phyloP scores from a whole-genome alignment of 116 monocot species.

The Phalaenopsis hybrid region DNA sequence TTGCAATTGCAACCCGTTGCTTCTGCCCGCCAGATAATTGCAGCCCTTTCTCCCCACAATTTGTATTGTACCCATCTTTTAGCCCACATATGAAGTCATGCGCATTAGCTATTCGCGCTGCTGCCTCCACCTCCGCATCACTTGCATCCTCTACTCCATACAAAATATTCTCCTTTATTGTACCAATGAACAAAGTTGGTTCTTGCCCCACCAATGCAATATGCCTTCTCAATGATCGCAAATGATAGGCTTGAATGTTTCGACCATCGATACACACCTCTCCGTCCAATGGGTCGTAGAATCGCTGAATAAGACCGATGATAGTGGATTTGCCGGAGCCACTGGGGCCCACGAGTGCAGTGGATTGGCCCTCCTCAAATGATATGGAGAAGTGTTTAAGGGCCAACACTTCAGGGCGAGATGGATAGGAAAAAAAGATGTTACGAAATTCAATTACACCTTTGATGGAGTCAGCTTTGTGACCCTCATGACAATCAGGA shows the following conservation, averaged over 20 bases:
- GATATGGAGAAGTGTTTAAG: conserved; percentile 36
- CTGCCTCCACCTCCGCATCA: conserved; percentile 36
- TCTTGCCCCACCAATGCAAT: conserved; percentile 59
- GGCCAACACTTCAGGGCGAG: conserved; percentile 35
- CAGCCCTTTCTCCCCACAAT: conserved; percentile 25
- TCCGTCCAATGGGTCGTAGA: conserved; percentile 49
- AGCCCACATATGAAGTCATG: conserved; percentile 37
- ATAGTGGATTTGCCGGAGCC: conserved; percentile 61
- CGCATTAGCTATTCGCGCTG: conserved; percentile 38
- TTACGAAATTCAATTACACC: conserved; percentile 41
- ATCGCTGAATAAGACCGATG: conserved; percentile 48
- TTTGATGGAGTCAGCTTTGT: conserved; percentile 23
- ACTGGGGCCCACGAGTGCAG: conserved; percentile 64
- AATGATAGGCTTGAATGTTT: conserved; percentile 33
- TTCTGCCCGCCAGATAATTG: conserved; percentile 43
- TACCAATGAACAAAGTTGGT: conserved; percentile 30
- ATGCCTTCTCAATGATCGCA: conserved; percentile 34
- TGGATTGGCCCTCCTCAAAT: conserved; percentile 48
- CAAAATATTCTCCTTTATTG: conserved; percentile 31
- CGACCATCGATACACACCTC: conserved; percentile 37
- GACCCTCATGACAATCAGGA: conserved; percentile 35
- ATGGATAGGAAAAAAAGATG: conserved; percentile 58
- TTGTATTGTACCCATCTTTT: conserved; percentile 28
- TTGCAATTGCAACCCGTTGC: conserved; percentile 41
- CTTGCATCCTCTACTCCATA: conserved; percentile 32